Conservation (phyloP, 805 yeast species). For the Sporopachydermia lactativora region DNA sequence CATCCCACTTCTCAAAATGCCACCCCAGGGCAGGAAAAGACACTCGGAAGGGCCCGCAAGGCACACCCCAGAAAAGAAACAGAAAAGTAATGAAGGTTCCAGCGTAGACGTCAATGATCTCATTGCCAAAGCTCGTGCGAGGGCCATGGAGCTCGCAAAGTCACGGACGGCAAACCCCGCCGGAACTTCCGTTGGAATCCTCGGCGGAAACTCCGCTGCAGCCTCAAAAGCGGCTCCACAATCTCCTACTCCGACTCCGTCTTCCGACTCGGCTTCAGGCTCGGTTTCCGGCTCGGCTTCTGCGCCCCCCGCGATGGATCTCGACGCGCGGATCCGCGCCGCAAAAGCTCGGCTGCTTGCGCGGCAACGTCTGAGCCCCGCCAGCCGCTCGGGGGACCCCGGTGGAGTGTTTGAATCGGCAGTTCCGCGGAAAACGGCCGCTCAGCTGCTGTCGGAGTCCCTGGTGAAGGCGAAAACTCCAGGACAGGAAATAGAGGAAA, state of each 20-base stretch:
- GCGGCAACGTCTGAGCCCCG: background rate
- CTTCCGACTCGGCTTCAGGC: background rate
- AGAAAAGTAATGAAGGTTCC: background rate
- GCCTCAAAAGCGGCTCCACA: background rate
- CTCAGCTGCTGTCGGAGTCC: background rate
- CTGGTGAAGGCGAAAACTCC: background rate
- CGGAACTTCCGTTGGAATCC: background rate
- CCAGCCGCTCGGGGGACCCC: too few relatives aligned
- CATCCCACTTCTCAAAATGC: background rate
- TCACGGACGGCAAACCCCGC: background rate
- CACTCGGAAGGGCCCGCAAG: background rate
- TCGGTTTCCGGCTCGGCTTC: background rate
- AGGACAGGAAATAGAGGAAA: background rate
- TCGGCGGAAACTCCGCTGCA: background rate
- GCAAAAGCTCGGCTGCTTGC: background rate
- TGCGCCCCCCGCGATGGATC: background rate
- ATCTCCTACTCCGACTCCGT: background rate
- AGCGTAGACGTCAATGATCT: background rate
- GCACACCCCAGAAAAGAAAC: background rate
- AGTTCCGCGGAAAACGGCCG: background rate
- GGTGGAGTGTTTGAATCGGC: background rate
- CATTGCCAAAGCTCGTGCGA: background rate
- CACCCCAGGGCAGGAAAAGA: background rate
- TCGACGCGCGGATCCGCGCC: background rate
- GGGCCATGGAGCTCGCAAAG: background rate